Conservation (phyloP, 2,329 filamentous ascomycete genomes). For the Cercospora zeae-maydis region DNA sequence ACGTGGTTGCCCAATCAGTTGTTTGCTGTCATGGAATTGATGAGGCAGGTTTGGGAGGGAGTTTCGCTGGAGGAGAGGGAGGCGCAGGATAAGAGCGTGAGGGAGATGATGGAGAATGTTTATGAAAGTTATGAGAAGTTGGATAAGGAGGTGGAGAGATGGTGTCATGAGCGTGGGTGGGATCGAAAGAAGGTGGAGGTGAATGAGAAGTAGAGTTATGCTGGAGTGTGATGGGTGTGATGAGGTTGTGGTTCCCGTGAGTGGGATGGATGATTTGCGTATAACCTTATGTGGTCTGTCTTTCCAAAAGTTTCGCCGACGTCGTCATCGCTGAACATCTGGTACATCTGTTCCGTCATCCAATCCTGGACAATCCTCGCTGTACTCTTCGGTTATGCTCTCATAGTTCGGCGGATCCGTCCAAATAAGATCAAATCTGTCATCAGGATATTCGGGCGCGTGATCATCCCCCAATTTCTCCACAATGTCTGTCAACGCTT, state of each 20-base stretch:
- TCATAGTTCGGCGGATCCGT: slow-evolving; percentile 52
- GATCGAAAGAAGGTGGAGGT: slow-evolving; percentile 15
- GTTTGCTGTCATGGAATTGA: slow-evolving; percentile 67
- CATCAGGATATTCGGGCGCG: slow-evolving; percentile 49
- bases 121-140: slow-evolving; percentile 62
- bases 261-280: not conserved
- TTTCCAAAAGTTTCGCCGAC: not conserved
- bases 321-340: not conserved
- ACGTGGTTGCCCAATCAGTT: slow-evolving; percentile 83
- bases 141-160: slow-evolving; percentile 71
- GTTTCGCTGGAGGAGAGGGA: slow-evolving; percentile 21
- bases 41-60: slow-evolving; percentile 56
- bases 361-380: slow-evolving; percentile 55
- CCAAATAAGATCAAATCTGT: slow-evolving; percentile 56
- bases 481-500: slow-evolving; percentile 51
- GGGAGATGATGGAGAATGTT: slow-evolving; percentile 64
- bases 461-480: slow-evolving; percentile 51
- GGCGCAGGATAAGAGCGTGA: slow-evolving; percentile 23
- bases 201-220: slow-evolving; percentile 1
- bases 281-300: not conserved
- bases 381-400: slow-evolving; percentile 45
- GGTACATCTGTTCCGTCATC: slow-evolving; percentile 36
- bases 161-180: slow-evolving; percentile 47
- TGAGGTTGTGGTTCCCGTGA: not conserved
- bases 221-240: not conserved